phyloP scores from a whole-genome alignment of 305 asterid genomes.

The Salvia sclarea region DNA sequence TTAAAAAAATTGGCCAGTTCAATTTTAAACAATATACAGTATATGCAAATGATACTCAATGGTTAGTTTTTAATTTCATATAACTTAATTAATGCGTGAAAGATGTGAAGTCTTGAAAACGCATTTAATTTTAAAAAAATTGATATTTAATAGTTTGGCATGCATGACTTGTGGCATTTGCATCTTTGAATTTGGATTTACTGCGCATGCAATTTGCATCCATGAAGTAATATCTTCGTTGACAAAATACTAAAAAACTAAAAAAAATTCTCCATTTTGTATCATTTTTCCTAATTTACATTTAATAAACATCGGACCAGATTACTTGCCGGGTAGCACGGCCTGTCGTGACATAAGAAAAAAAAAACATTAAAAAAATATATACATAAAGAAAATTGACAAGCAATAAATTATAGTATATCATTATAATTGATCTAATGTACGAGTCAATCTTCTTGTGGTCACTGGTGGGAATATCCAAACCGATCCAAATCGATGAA shows the following conservation, averaged over 20 bases:
- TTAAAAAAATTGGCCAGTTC: no score
- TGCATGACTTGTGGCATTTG: neutral
- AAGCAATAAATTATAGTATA: no score
- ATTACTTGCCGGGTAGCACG: constrained; percentile 33
- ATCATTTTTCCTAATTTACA: neutral
- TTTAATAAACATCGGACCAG: constrained; percentile 19
- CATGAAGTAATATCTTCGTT: neutral
- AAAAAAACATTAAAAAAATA: neutral
- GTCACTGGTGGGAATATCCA: neutral
- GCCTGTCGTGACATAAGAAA: neutral
- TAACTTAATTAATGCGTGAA: no score
- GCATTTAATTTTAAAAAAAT: neutral
- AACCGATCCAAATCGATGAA: neutral
- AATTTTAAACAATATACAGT: no score
- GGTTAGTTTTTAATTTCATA: no score
- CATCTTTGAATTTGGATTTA: neutral
- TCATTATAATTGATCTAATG: no score
- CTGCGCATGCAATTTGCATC: neutral
- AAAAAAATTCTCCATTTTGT: neutral
- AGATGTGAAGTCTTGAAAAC: neutral
- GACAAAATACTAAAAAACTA: neutral
- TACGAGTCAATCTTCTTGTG: neutral
- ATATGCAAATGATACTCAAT: no score
- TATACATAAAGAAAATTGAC: neutral
- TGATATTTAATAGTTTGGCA: neutral